Base-by-base conservation (phyloP, 192 early-diverging fungal species). In the Gaertneriomyces sp. region DNA sequence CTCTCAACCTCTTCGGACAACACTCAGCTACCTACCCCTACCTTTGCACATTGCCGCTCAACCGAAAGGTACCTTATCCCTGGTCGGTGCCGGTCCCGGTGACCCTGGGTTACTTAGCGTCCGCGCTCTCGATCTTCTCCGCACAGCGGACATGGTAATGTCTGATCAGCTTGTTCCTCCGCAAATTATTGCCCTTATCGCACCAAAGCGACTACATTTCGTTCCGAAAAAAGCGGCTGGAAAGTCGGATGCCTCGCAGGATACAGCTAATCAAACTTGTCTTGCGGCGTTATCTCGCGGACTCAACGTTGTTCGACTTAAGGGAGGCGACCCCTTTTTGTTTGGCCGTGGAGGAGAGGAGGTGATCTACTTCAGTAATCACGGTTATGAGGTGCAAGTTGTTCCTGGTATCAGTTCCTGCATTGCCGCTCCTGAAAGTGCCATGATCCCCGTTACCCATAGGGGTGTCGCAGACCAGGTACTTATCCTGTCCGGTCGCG, bases 331-430 rank as follows among this genome's bases (percentile, higher is more conserved):
- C 59, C 91, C 91, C 17, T 92, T 93, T 67, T 80, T 96, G 46
- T 96, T 93, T 69, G 94, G 93, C 8, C 87, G 94, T 11, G 94
- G 93, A n/a, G 92, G 87, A 14, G 94, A 96, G 69, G 94, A 96
- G 70, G 73, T 92, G 6, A 50, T 87, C 46, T 88, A 77, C 57
- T 90, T 93, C 74, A 79, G 83, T 14, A 71, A 81, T 19, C 75
- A 80, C 8, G 93, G 92, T 5, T 89, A 83, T 58, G 84, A 89
- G 33, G 76, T 53, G 25, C 57, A 82, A 6, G 79, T 92, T 10
- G 75, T 92, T 0, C 88, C 91, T 3, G 94, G 93, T 12, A 81
- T 96, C 10, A 83, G 85, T 0, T 89, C 88, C 53, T 86, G 86
- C 14, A 81, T 93, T 60, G 90, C 89, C 10, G 91, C 85, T 0